Conservation (phyloP, 345 rosid species). For the Camelina sativa region DNA sequence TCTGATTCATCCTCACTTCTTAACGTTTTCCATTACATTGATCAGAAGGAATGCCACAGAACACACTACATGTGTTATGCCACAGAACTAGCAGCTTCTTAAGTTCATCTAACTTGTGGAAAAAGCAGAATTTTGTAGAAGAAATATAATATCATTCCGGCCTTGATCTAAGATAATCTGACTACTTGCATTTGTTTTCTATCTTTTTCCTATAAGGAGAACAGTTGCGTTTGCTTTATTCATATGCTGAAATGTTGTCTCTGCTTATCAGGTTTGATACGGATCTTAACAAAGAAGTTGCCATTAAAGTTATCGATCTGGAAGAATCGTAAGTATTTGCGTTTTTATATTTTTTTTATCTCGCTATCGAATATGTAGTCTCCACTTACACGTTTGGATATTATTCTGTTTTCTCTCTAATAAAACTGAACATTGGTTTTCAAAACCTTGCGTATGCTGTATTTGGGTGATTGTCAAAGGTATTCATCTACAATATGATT, state of each 20-base stretch:
- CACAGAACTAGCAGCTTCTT: not conserved
- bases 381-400: slow-evolving; percentile 9
- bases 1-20: not conserved
- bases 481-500: slow-evolving; percentile 7
- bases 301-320: slow-evolving; percentile 97
- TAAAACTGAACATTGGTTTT: not conserved
- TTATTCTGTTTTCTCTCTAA: slow-evolving; percentile 18
- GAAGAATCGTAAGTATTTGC: slow-evolving; percentile 91
- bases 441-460: slow-evolving; percentile 15
- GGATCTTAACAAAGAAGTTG: slow-evolving; percentile 95
- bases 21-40: not conserved
- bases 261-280: slow-evolving; percentile 81
- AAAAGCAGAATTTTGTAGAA: not conserved
- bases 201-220: not conserved
- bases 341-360: slow-evolving; percentile 7
- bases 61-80: not conserved
- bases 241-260: slow-evolving; percentile 38
- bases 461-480: not conserved
- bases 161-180: slow-evolving; percentile 11
- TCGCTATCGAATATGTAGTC: slow-evolving; percentile 7
- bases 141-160: not conserved
- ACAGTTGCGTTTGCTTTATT: slow-evolving; percentile 18
- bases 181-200: not conserved
- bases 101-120: slow-evolving; percentile 6
- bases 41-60: not conserved